Evolutionary conservation across 208 protist genomes (phyloP).

Genomic region (Wallacemonas sp.): DNA sequence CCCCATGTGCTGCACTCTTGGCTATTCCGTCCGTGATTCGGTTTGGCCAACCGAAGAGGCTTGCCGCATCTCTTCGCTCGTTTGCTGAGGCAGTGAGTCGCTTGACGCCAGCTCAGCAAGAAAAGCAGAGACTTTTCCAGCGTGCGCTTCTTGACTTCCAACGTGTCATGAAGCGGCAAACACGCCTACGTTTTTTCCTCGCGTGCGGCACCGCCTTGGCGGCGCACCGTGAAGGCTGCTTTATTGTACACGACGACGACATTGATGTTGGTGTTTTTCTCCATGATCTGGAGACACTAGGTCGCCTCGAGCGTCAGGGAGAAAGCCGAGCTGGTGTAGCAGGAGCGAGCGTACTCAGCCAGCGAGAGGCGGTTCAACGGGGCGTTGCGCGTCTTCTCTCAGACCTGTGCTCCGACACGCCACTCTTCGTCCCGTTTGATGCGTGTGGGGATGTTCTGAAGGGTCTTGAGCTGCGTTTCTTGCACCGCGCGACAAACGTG

Average conservation of each 20-base stretch:
- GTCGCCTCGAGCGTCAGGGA: not conserved
- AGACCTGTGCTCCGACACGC: constrained; percentile 22
- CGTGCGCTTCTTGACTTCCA: constrained; percentile 58
- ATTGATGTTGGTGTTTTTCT: constrained; percentile 86
- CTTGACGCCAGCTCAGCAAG: constrained; percentile 6
- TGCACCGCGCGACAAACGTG: constrained; percentile 60
- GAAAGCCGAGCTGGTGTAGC: not conserved
- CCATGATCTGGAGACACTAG: constrained; percentile 30
- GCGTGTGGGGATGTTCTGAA: constrained; percentile 66
- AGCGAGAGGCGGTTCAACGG: not conserved
- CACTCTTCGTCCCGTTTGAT: constrained; percentile 65
- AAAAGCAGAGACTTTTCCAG: constrained; percentile 70
- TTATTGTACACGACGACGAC: constrained; percentile 87
- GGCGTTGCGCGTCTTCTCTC: constrained; percentile 32
- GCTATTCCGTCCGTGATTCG: not conserved
- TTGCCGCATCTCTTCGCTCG: not conserved
- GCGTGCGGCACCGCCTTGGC: constrained; percentile 83
- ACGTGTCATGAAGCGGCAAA: constrained; percentile 20
- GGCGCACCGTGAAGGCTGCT: constrained; percentile 74
- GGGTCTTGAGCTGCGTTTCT: constrained; percentile 77
- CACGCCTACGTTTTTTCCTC: constrained; percentile 72
- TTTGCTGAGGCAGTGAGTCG: constrained; percentile 3
- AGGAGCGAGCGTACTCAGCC: not conserved
- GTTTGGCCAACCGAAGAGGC: not conserved
- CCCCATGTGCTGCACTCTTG: not conserved